Base-by-base conservation (phyloP, 768 basidiomycete genomes). In the Lactarius quietus region DNA sequence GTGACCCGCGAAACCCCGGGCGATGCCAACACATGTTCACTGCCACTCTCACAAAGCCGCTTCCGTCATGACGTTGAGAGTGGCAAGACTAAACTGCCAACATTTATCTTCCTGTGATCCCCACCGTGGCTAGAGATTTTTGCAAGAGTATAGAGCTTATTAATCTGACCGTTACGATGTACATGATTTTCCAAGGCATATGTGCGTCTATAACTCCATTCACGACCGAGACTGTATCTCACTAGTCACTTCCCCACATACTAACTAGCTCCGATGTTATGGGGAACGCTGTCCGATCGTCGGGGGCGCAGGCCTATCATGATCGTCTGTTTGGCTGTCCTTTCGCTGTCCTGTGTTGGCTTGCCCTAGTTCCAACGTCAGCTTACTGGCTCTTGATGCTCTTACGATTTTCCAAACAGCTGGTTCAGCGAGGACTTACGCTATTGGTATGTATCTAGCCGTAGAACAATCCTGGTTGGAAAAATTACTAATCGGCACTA, bases 71-170 rank as follows among this genome's bases (percentile, higher is more conserved):
- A 54, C 5, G 38, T 14, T 10, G 28, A 29, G 23, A 29, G 28
- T 15, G 9, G 5, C 26, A 18, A 45, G n/a, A 17, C 3, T 8
- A 18, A 75, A 89, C 90, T 1, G 81, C 89, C 3, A 91, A 86
- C 63, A 88, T 92, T 63, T 93, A 92, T 72, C 84, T 91, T 55
- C 90, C 91, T 7, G 89, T 86, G 15, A 87, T 95, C 43, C 92
- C 92, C 1, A 79, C 82, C 0, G 76, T 93, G 28, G 80, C 86
- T 1, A 66, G 66, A 23, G 87, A 77, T 4, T 91, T 95, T 71
- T 72, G 86, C 70, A 84, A 85, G 62, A 84, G 87, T 0, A 81
- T 81, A 12, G 89, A 91, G 70, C 78, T 86, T 12, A 92, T 93
- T 45, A 93, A 92, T 72, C 73, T 94, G 51, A 90, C 91, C 10